phyloP scores from a whole-genome alignment of 2,329 filamentous ascomycete species.

The Aspergillus versicolor region DNA sequence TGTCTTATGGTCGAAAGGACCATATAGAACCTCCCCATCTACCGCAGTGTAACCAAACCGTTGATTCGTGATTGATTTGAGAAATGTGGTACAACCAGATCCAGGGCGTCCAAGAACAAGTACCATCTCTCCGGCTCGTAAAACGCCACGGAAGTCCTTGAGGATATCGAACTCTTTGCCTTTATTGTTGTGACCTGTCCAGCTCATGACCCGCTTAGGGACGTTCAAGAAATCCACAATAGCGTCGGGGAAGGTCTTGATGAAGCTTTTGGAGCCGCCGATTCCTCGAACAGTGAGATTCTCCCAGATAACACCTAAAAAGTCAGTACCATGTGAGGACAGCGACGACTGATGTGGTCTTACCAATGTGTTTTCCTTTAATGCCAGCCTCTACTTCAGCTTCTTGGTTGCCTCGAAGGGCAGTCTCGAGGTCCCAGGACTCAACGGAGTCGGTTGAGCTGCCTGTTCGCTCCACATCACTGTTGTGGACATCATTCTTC shows the following conservation, averaged over 20 bases:
- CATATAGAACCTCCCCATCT: conserved; percentile 13
- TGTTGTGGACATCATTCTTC: conserved; percentile 19
- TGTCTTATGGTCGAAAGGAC: conserved; percentile 62
- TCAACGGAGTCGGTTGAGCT: conserved; percentile 48
- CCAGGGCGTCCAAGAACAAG: conserved; percentile 46
- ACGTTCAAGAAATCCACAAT: conserved; percentile 76
- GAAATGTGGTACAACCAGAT: conserved; percentile 69
- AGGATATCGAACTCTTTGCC: conserved; percentile 70
- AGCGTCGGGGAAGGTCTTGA: conserved; percentile 74
- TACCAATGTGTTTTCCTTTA: conserved; percentile 71
- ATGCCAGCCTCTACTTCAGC: conserved; percentile 77
- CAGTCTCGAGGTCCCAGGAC: conserved; percentile 72
- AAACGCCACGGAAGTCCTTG: conserved; percentile 58
- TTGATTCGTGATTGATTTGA: conserved; percentile 78
- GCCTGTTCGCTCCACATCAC: conserved; percentile 61
- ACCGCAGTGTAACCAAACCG: conserved; percentile 59
- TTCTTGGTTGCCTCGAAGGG: conserved; percentile 68
- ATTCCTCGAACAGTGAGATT: conserved; percentile 72
- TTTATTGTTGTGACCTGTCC: conserved; percentile 67
- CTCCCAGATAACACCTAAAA: conserved; percentile 70
- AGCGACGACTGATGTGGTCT: conserved; percentile 3
- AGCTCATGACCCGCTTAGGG: conserved; percentile 60
- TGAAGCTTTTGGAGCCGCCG: conserved; percentile 70
- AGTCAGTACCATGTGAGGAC: background rate
- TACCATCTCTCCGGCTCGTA: conserved; percentile 54